Evolutionary conservation across 148 eudicot genomes (phyloP).

Genomic region (Suaeda aralocaspica): DNA sequence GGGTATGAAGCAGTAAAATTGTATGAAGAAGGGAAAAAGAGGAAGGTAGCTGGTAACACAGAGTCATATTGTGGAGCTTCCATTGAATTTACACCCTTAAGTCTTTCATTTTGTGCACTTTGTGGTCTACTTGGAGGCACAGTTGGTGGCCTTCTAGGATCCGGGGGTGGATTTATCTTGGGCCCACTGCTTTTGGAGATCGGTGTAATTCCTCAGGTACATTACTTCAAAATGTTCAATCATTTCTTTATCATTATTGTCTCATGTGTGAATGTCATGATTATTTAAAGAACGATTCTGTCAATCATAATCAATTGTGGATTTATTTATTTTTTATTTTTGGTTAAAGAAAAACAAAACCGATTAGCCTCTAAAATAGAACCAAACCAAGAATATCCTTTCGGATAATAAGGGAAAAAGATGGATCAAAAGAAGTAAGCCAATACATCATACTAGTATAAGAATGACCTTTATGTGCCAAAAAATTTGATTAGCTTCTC

Average conservation of each 20-base stretch:
- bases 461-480: no score
- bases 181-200: slow-evolving; percentile 95
- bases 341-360: no score
- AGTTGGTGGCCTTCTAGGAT: slow-evolving; percentile 92
- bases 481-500: no score
- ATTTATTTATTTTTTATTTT: no score
- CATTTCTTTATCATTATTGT: slow-evolving; percentile 11
- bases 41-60: slow-evolving; percentile 50
- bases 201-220: slow-evolving; percentile 97
- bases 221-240: neutral
- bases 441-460: no score
- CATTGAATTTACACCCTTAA: slow-evolving; percentile 67
- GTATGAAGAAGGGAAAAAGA: slow-evolving; percentile 60
- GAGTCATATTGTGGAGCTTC: slow-evolving; percentile 81
- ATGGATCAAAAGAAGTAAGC: no score
- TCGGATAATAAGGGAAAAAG: no score
- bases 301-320: neutral
- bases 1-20: slow-evolving; percentile 66
- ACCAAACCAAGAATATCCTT: no score
- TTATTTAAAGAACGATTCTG: neutral
- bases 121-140: slow-evolving; percentile 93
- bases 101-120: slow-evolving; percentile 68
- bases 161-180: slow-evolving; percentile 96
- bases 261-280: neutral
- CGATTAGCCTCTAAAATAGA: no score